Evolutionary conservation across 768 basidiomycete species (phyloP), one percentile per base, ranked within the genome.

Genomic region (Mycena haematopus): DNA sequence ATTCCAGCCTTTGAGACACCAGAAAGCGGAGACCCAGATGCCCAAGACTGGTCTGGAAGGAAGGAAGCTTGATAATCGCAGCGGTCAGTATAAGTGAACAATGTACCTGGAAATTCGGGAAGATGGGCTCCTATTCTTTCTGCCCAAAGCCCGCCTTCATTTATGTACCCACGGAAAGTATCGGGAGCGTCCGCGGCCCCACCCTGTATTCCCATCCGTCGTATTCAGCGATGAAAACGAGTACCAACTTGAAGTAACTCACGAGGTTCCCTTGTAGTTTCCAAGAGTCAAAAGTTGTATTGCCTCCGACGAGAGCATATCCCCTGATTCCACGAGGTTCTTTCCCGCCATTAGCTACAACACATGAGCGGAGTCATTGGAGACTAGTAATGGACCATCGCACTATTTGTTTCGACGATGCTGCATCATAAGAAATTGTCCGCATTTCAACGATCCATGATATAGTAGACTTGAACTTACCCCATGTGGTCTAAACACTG

Each of bases 61-160:
- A n/a, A n/a, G n/a, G n/a, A n/a, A n/a, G n/a, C n/a, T n/a, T n/a
- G n/a, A n/a, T n/a, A n/a, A n/a, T n/a, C n/a, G n/a, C n/a, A n/a
- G n/a, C n/a, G n/a, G n/a, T n/a, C n/a, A n/a, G n/a, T n/a, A n/a
- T n/a, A n/a, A n/a, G n/a, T n/a, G n/a, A n/a, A n/a, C n/a, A n/a
- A n/a, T n/a, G n/a, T n/a, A n/a, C n/a, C n/a, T n/a, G n/a, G 78
- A 65, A 77, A 82, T 13, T 73, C 79, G 17, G 84, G 82, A 17
- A 84, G 75, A 69, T 85, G 84, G 40, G 82, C 84, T 4, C 83
- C 82, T 47, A 79, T 74, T 27, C 84, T 71, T 70, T 84, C 82
- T 4, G 78, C 80, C 57, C 78, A 82, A 7, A 82, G 68, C 1
- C 82, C 83, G 14, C 84, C 84, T 72, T 83, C 82, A 60, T 84